Evolutionary conservation across 2,329 filamentous ascomycete genomes (phyloP).

Genomic region (Eutypa lata): DNA sequence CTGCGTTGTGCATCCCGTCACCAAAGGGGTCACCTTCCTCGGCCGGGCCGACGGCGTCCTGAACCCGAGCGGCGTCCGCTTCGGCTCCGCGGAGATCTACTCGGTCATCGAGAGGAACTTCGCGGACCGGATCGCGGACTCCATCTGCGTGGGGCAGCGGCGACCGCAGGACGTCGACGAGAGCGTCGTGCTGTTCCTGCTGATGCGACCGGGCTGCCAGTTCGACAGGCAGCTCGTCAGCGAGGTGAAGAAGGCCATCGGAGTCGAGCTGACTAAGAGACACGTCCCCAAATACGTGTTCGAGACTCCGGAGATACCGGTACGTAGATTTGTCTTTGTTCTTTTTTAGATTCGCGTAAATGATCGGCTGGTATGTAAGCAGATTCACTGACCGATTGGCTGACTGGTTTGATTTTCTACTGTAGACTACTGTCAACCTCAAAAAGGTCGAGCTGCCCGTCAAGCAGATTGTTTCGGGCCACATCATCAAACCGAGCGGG

Average conservation of each 20-base stretch:
- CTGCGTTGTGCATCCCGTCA: constrained; percentile 65
- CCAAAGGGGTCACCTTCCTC: constrained; percentile 62
- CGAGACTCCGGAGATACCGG: constrained; percentile 76
- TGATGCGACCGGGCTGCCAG: constrained; percentile 53
- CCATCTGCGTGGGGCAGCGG: constrained; percentile 77
- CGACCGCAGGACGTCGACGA: constrained; percentile 55
- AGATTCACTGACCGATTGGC: too few species aligned
- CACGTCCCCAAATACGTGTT: constrained; percentile 80
- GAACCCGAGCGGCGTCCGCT: constrained; percentile 75
- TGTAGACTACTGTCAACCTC: constrained; percentile 74
- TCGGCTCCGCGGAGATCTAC: constrained; percentile 80
- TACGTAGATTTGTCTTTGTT: constrained; percentile 40
- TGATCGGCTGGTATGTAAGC: too few species aligned
- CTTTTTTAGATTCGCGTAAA: too few species aligned
- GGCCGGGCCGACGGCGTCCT: constrained; percentile 76
- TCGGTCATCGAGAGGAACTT: constrained; percentile 68
- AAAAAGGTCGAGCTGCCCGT: constrained; percentile 85
- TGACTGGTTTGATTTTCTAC: constrained; percentile 9
- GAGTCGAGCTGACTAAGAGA: constrained; percentile 62
- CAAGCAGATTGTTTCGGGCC: constrained; percentile 78
- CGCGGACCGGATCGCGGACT: constrained; percentile 60
- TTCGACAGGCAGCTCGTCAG: constrained; percentile 55
- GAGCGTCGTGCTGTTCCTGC: constrained; percentile 51
- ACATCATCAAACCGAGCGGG: constrained; percentile 69
- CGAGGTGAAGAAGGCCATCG: constrained; percentile 63